Percentiles rank a stretch among this genome's conserved stretches.
phyloP scores from a whole-genome alignment of 768 basidiomycete species.

The Plicaturopsis crispa region DNA sequence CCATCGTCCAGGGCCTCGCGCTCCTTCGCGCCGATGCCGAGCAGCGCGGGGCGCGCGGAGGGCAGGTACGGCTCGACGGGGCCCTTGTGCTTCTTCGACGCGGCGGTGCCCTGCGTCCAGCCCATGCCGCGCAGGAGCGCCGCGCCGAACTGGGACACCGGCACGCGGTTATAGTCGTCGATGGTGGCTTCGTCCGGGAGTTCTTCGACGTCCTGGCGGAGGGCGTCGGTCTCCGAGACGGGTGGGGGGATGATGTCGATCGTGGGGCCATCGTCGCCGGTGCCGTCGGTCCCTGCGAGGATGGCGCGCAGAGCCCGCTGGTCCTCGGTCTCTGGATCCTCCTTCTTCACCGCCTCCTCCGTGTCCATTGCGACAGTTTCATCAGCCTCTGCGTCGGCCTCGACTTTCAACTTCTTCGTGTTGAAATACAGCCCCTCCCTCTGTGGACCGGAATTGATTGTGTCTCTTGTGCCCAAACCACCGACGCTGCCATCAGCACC shows the following conservation, averaged over 20 bases:
- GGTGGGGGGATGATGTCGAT: constrained; percentile 61
- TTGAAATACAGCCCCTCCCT: constrained; percentile 57
- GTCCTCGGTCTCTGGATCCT: constrained; percentile 62
- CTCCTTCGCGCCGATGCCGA: constrained; percentile 95
- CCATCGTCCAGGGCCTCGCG: constrained; percentile 67
- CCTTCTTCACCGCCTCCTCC: constrained; percentile 16
- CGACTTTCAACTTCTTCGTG: constrained; percentile 24
- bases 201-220: constrained; percentile 73
- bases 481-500: constrained; percentile 71
- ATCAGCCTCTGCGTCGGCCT: constrained; percentile 25
- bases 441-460: constrained; percentile 73
- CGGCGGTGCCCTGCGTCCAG: constrained; percentile 80
- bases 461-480: constrained; percentile 65
- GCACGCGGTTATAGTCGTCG: constrained; percentile 85
- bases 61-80: constrained; percentile 78
- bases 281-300: constrained; percentile 45
- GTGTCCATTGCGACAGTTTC: constrained; percentile 10
- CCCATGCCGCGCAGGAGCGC: constrained; percentile 96
- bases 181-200: constrained; percentile 71
- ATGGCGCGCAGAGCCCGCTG: constrained; percentile 75
- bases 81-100: constrained; percentile 54
- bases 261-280: constrained; percentile 24
- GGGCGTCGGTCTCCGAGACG: constrained; percentile 75
- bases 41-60: constrained; percentile 68
- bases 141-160: constrained; percentile 87